Evolutionary conservation across 1,284 basidiomycete genomes (phyloP), one percentile per base, ranked within the genome.

Genomic region (Caloboletus inedulis): DNA sequence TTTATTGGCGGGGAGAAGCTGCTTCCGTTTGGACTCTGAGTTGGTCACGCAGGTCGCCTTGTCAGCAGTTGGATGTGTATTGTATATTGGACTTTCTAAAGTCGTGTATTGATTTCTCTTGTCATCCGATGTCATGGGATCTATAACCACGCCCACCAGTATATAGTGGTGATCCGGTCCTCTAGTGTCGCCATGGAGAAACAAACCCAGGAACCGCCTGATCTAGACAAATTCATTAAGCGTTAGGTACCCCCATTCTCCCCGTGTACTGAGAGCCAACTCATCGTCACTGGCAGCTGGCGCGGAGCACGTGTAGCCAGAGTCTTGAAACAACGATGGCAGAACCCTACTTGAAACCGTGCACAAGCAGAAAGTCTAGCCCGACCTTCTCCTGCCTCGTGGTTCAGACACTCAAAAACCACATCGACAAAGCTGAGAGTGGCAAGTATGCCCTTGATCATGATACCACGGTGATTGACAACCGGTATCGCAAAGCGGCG

Each of bases 141-240:
- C 16, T 10, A 18, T 7, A 7, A 25, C 8, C 1, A 25, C 25
- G 8, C 5, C 25, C 8, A 5, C 23, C 25, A 25, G 25, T 25
- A n/a, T n/a, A n/a, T n/a, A n/a, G n/a, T n/a, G n/a, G n/a, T n/a
- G n/a, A n/a, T n/a, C n/a, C n/a, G n/a, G n/a, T n/a, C n/a, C n/a
- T n/a, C n/a, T 7, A 21, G 21, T 12, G 64, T 67, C 27, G 66
- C 23, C 6, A 63, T 34, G 62, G 56, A 63, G 25, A 60, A 58
- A 34, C 78, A 64, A 25, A 25, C 25, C 25, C 25, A 7, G 25
- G 6, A 25, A 1, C 64, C 78, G 9, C 78, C 78, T 10, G 79
- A 79, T 7, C 64, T 72, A 14, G 79, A 81, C 62, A 74, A 72
- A 52, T 60, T 74, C 14, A 31, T 21, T 19, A 76, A 40, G 21